phyloP scores from a whole-genome alignment of 805 yeast genomes.

The Tetrapisispora arboricola region DNA sequence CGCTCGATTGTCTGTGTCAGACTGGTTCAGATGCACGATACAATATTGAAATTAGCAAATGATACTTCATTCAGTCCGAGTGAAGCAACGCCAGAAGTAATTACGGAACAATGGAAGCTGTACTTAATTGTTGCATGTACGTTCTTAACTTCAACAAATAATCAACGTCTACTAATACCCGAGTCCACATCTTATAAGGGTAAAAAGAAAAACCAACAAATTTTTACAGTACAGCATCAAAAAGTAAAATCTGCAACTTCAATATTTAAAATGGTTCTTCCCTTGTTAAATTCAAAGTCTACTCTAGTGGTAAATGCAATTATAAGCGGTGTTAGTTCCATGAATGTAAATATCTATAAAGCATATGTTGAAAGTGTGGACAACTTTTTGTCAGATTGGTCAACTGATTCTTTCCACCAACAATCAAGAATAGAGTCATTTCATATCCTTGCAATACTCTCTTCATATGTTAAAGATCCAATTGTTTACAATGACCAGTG shows the following conservation, averaged over 20 bases:
- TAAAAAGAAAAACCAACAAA: conserved; percentile 67
- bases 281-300: conserved; percentile 63
- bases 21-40: conserved; percentile 74
- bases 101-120: conserved; percentile 81
- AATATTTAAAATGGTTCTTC: conserved; percentile 78
- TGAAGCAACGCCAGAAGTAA: conserved; percentile 51
- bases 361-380: conserved; percentile 72
- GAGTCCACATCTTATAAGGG: conserved; percentile 45
- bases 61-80: conserved; percentile 25
- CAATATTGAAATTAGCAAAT: conserved; percentile 46
- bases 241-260: conserved; percentile 88
- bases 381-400: conserved; percentile 47
- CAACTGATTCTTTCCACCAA: conserved; percentile 33
- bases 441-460: conserved; percentile 63
- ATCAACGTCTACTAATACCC: conserved; percentile 67
- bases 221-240: conserved; percentile 77
- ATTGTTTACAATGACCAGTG: conserved; percentile 52
- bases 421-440: conserved; percentile 61
- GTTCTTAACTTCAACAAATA: conserved; percentile 80
- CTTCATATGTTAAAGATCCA: conserved; percentile 45
- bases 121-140: conserved; percentile 87
- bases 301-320: conserved; percentile 71
- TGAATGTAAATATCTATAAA: conserved; percentile 80
- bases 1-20: conserved; percentile 85
- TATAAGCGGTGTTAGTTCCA: conserved; percentile 79